These are phyloP conservation scores for Agrocybe pediades DNA, from an alignment of 768 basidiomycete species.

Conservation along the genomic window DNA sequence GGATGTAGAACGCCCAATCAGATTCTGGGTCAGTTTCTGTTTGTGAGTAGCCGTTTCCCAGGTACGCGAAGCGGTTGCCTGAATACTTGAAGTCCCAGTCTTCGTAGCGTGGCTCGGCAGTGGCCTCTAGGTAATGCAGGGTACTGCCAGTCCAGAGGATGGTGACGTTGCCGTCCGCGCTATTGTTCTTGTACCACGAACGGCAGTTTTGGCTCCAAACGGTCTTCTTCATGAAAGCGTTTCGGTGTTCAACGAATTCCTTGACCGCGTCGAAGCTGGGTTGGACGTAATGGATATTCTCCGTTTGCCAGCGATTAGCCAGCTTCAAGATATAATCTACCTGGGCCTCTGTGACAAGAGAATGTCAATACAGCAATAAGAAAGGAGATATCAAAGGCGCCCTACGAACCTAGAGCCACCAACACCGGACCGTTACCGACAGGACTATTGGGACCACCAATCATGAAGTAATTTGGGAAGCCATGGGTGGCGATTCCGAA, in stretches of 20 bases:
- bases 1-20: constrained; percentile 35
- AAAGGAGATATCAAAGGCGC: no score
- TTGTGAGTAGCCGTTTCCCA: constrained; percentile 36
- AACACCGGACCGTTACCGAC: constrained; percentile 35
- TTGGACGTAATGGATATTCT: constrained; percentile 35
- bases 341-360: constrained; percentile 28
- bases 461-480: constrained; percentile 36
- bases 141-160: constrained; percentile 38
- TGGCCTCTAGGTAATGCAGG: constrained; percentile 35
- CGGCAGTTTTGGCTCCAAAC: constrained; percentile 32
- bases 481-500: constrained; percentile 31
- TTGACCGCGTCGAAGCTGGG: constrained; percentile 34
- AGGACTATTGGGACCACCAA: constrained; percentile 35
- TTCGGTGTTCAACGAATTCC: constrained; percentile 32
- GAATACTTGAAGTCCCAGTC: constrained; percentile 35
- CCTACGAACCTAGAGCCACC: constrained; percentile 30
- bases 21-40: constrained; percentile 31
- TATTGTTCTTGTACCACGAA: constrained; percentile 37
- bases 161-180: constrained; percentile 27
- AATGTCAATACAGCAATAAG: no score
- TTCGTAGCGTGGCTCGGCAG: constrained; percentile 32
- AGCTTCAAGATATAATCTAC: constrained; percentile 34
- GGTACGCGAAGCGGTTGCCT: constrained; percentile 34
- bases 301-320: constrained; percentile 34
- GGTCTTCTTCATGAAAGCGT: constrained; percentile 33